Conservation (phyloP, 176 grass and related monocot genomes). For the Hsuehochloa calcarea region DNA sequence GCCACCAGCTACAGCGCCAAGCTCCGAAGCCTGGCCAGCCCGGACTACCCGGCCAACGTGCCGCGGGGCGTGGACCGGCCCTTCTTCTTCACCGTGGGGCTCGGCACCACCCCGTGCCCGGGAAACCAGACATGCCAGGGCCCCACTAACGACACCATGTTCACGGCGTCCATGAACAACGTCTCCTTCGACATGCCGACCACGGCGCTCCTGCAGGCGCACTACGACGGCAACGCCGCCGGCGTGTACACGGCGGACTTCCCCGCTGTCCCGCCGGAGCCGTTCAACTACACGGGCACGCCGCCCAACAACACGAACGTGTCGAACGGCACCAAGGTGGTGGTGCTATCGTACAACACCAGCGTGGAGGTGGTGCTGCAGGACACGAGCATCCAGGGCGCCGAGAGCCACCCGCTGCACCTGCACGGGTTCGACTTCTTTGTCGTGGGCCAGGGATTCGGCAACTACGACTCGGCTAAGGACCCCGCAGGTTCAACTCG, state of each 20-base stretch:
- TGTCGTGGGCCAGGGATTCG: constrained; percentile 55
- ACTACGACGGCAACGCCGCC: constrained; percentile 29
- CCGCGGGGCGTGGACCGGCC: constrained; percentile 43
- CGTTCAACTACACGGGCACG: constrained; percentile 85
- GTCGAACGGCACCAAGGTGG: constrained; percentile 59
- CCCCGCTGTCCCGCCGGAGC: constrained; percentile 35
- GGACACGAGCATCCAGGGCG: constrained; percentile 62
- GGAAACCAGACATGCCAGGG: constrained; percentile 65
- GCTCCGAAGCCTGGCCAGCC: constrained; percentile 53
- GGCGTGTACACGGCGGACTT: constrained; percentile 68
- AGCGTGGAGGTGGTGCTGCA: constrained; percentile 83
- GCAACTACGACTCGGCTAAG: constrained; percentile 53
- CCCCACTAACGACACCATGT: constrained; percentile 64
- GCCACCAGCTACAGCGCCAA: constrained; percentile 41
- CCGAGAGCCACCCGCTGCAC: constrained; percentile 80
- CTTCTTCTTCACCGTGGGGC: constrained; percentile 84
- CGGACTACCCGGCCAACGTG: constrained; percentile 47
- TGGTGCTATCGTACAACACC: constrained; percentile 52
- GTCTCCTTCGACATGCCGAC: constrained; percentile 59
- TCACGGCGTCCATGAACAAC: constrained; percentile 70
- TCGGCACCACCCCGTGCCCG: constrained; percentile 63
- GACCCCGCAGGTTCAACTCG: constrained; percentile 53
- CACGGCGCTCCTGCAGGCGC: constrained; percentile 61
- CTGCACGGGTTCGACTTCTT: constrained; percentile 72
- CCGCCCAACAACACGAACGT: constrained; percentile 80